phyloP scores from a whole-genome alignment of 805 yeast genomes.

The Suhomyces canberraensis region DNA sequence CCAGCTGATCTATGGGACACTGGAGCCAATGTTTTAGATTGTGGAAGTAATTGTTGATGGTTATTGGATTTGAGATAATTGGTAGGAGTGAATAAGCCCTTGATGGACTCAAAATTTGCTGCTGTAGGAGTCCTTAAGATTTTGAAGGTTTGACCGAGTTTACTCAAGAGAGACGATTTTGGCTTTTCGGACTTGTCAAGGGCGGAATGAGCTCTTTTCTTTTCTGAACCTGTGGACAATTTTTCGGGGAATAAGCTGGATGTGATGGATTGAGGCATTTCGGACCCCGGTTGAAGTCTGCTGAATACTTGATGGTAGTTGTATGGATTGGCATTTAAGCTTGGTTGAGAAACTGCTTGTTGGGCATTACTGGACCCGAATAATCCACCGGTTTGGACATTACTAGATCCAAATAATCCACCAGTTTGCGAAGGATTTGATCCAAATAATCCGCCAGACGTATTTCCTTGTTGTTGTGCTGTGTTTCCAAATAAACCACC shows the following conservation, averaged over 20 bases:
- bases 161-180: slow-evolving; percentile 27
- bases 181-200: slow-evolving; percentile 11
- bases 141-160: slow-evolving; percentile 34
- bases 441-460: slow-evolving; percentile 2
- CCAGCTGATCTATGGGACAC: background rate
- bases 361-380: slow-evolving; percentile 9
- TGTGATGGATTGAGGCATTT: slow-evolving; percentile 36
- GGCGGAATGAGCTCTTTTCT: slow-evolving; percentile 16
- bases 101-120: slow-evolving; percentile 14
- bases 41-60: background rate
- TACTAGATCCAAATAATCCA: slow-evolving; percentile 16
- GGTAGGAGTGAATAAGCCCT: slow-evolving; percentile 32
- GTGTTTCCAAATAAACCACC: slow-evolving; percentile 25
- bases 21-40: background rate
- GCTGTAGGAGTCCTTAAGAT: slow-evolving; percentile 23
- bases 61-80: slow-evolving; percentile 14
- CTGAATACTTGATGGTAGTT: slow-evolving; percentile 24
- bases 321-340: slow-evolving; percentile 25
- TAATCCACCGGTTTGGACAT: background rate
- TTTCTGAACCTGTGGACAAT: slow-evolving; percentile 9
- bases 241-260: slow-evolving; percentile 20
- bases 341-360: slow-evolving; percentile 3
- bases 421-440: slow-evolving; percentile 8
- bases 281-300: slow-evolving; percentile 16
- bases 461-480: slow-evolving; percentile 1